Percentiles rank a stretch among this genome's conserved stretches.
phyloP scores from a whole-genome alignment of 495 filamentous ascomycete species.

The Penicillium macrosclerotiorum region DNA sequence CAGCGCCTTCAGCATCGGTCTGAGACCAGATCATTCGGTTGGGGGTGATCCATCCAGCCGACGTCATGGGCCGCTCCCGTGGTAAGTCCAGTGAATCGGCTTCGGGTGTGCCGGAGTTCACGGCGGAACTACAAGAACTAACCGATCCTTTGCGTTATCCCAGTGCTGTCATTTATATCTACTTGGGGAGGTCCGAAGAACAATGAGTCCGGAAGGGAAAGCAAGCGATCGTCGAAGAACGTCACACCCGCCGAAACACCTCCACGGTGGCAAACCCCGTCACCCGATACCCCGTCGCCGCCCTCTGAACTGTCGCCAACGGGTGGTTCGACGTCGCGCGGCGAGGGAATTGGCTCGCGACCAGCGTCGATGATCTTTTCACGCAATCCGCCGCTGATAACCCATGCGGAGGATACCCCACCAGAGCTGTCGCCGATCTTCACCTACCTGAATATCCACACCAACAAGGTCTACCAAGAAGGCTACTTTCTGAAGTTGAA shows the following conservation, averaged over 20 bases:
- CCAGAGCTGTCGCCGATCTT: constrained; percentile 95
- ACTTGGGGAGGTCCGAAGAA: constrained; percentile 46
- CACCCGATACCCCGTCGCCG: constrained; percentile 37
- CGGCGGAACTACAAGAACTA: constrained; percentile 11
- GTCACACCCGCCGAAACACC: constrained; percentile 24
- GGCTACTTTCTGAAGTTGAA: constrained; percentile 96
- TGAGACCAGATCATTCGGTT: constrained; percentile 7
- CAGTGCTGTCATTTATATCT: constrained; percentile 65
- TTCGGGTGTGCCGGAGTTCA: constrained; percentile 9
- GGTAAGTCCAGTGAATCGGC: constrained; percentile 30
- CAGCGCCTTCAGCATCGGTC: constrained; percentile 4
- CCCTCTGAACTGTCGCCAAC: constrained; percentile 29
- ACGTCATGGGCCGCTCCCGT: constrained; percentile 44
- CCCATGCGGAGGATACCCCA: constrained; percentile 77
- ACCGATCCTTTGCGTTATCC: constrained; percentile 27
- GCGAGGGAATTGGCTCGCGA: constrained; percentile 46
- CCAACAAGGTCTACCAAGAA: constrained; percentile 95
- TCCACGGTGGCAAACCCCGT: constrained; percentile 35
- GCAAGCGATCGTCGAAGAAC: constrained; percentile 29
- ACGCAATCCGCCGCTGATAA: constrained; percentile 85
- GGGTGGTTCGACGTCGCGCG: constrained; percentile 17
- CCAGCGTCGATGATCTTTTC: constrained; percentile 69
- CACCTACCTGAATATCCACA: constrained; percentile 88
- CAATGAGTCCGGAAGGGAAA: constrained; percentile 31
- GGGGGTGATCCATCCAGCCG: constrained; percentile 9